Evolutionary conservation across 306 rosid species (phyloP).

Genomic region (cucumber (Cucumis sativus)): DNA sequence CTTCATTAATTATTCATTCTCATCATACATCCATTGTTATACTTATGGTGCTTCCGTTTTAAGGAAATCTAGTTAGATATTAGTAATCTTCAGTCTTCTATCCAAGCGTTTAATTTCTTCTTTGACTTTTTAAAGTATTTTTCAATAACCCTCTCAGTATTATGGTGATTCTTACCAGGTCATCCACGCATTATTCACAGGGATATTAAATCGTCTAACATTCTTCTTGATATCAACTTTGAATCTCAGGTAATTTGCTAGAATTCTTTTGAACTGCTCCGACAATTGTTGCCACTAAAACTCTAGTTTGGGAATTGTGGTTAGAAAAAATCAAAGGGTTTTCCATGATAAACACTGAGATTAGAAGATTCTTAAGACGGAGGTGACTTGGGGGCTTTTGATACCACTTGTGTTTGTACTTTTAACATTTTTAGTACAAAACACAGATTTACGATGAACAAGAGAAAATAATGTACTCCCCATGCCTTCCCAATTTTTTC

Average conservation of each 20-base stretch:
- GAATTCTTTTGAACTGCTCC: not conserved
- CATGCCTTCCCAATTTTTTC: not conserved
- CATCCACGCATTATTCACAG: slow-evolving; percentile 99
- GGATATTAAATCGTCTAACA: slow-evolving; percentile 97
- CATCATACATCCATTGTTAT: not conserved
- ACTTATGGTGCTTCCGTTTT: not conserved
- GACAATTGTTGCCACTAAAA: not conserved
- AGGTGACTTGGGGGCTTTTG: not conserved
- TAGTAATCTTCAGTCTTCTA: not conserved
- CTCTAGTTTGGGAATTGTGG: not conserved
- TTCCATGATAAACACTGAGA: not conserved
- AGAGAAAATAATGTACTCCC: not conserved
- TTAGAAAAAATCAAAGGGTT: not conserved
- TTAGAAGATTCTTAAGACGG: not conserved
- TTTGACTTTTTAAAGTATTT: not conserved
- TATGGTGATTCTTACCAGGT: slow-evolving; percentile 41
- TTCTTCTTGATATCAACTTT: slow-evolving; percentile 68
- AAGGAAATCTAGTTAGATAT: not conserved
- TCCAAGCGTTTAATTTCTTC: not conserved
- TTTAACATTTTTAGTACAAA: not conserved
- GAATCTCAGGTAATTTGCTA: slow-evolving; percentile 67
- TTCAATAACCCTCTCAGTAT: not conserved
- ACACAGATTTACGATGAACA: not conserved
- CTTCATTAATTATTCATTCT: not conserved
- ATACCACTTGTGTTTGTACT: not conserved